These are phyloP conservation scores for Phycomyces nitens DNA, from an alignment of 192 early-diverging fungal species.

Conservation along the genomic window DNA sequence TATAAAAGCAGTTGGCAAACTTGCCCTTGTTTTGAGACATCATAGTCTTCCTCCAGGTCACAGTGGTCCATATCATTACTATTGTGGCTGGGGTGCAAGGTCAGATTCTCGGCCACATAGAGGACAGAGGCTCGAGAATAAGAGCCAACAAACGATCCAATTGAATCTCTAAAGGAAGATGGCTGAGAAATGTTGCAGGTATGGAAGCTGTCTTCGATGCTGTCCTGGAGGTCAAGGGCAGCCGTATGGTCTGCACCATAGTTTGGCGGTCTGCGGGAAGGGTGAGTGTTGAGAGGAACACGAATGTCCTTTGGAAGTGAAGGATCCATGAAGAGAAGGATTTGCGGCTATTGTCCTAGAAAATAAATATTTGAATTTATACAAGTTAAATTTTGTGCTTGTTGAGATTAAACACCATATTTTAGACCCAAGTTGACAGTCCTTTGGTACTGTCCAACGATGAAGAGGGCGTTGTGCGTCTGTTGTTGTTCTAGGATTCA, in stretches of 20 bases:
- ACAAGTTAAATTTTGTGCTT: too few relatives aligned
- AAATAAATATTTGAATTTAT: too few relatives aligned
- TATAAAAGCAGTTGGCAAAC: neutral
- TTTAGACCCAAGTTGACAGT: too few relatives aligned
- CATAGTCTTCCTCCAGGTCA: neutral
- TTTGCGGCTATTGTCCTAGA: too few relatives aligned
- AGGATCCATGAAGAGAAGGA: neutral
- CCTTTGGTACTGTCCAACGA: too few relatives aligned
- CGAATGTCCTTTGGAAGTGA: constrained; percentile 4
- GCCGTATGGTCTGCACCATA: neutral
- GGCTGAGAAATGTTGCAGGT: neutral
- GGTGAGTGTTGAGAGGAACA: constrained; percentile 11
- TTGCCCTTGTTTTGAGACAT: constrained; percentile 10
- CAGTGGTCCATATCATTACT: neutral
- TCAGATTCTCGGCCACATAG: constrained; percentile 30
- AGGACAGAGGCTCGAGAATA: constrained; percentile 30
- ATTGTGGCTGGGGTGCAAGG: neutral
- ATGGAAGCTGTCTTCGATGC: neutral
- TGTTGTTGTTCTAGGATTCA: too few relatives aligned
- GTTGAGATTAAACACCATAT: too few relatives aligned
- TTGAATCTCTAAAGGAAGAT: constrained; percentile 8
- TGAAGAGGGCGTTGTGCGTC: too few relatives aligned
- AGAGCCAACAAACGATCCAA: constrained; percentile 26
- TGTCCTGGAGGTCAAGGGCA: neutral
- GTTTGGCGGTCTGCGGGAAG: constrained; percentile 7